Base-by-base conservation (phyloP, 805 yeast species). In the Wickerhamomyces subpelliculosus region DNA sequence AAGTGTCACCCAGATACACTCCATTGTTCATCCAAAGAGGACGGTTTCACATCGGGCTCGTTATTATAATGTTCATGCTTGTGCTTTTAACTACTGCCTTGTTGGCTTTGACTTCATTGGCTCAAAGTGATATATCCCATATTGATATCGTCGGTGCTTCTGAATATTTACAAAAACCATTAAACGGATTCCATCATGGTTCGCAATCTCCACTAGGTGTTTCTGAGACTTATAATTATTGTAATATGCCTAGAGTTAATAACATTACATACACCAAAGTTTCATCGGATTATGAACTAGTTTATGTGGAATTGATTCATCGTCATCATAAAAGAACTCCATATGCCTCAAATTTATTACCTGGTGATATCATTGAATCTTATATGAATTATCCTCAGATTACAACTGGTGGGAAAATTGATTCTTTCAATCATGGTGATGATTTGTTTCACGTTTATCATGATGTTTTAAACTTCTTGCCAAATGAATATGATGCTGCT, bases 241-340 rank as follows among this genome's bases (percentile, higher is more conserved):
- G 73, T 45, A 60, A 60, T 45, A 68, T 67, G 72, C 73, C 73
- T 7, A 71, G 63, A 41, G 55, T 52, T n/a, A 60, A 65, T 29
- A 39, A 34, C 21, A 14, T 29, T 29, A 51, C 59, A 12, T 55
- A 61, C 16, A 58, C 51, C 23, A 58, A 58, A 29, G 51, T 54
- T 6, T 46, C 51, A 6, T 44, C 48, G 21, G 48, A 46, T 5
- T 65, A 58, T 39, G 50, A 49, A 24, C 36, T 66, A 32, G 46
- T 52, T 12, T 65, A 63, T 36, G 67, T 66, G 19, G 70, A 67
- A 39, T 44, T 64, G 33, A 52, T 67, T 19, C 73, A 67, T 43
- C 61, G 72, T 25, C 72, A 67, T 43, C 72, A 67, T 42, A 64
- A 63, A 41, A 57, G 73, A 42, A 64, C 72, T 1, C 61, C 70